phyloP scores from a whole-genome alignment of 441 rosid genomes.

The Corymbia citriodora region DNA sequence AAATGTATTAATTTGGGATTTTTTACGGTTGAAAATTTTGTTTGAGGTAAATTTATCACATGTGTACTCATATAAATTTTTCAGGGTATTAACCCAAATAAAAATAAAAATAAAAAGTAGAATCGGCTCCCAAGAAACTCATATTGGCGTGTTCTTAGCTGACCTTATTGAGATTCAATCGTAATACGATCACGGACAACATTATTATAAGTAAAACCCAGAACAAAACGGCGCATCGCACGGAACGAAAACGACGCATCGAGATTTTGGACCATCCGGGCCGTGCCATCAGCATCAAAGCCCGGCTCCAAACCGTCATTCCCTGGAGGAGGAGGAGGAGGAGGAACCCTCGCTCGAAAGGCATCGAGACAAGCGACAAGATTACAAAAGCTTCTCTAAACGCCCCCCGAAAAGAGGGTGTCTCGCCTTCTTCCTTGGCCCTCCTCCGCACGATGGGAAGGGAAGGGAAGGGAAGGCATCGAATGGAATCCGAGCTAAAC shows the following conservation, averaged over 20 bases:
- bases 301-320: not conserved
- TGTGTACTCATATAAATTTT: too few species aligned
- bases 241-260: not conserved
- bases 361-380: not conserved
- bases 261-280: not conserved
- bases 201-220: not conserved
- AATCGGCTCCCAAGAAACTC: not conserved
- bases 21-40: too few species aligned
- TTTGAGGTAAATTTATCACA: too few species aligned
- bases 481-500: not conserved
- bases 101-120: not conserved
- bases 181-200: not conserved
- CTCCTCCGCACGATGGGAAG: not conserved
- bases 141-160: rapidly evolving
- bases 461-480: not conserved
- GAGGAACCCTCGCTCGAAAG: not conserved
- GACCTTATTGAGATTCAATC: not conserved
- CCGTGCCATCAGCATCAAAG: not conserved
- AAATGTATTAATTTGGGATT: too few species aligned
- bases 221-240: not conserved
- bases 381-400: not conserved
- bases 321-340: not conserved
- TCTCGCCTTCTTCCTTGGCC: not conserved
- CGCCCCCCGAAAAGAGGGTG: not conserved
- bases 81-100: too few species aligned